Percentiles rank a stretch among this genome's conserved stretches.
Conservation (phyloP, 306 rosid species). For the Quercus berberidifolia region DNA sequence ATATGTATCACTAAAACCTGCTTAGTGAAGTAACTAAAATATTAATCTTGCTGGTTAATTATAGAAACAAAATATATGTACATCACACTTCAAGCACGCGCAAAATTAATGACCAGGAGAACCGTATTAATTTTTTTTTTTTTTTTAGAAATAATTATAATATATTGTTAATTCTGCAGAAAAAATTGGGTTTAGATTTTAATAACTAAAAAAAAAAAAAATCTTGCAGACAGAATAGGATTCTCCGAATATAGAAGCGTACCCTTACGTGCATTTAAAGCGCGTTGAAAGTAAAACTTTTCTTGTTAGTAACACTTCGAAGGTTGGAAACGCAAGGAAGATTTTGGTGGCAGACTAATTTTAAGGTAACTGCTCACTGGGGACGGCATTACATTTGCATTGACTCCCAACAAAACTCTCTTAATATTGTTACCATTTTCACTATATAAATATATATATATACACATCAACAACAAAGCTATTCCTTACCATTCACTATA, state of each 20-base stretch:
- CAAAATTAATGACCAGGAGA: too few relatives aligned
- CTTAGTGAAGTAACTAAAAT: too few relatives aligned
- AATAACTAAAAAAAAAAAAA: too few relatives aligned
- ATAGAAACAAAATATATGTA: too few relatives aligned
- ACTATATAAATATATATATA: background rate
- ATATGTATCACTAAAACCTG: background rate
- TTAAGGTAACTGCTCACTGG: background rate
- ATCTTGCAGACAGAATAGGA: too few relatives aligned
- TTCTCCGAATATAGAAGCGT: background rate
- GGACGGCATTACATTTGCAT: constrained; percentile 22
- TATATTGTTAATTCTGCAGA: too few relatives aligned
- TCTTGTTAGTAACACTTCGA: constrained; percentile 49
- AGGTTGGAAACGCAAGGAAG: constrained; percentile 62
- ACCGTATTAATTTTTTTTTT: too few relatives aligned
- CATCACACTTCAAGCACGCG: too few relatives aligned
- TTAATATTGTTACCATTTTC: too few relatives aligned
- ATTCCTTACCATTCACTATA: constrained; percentile 17
- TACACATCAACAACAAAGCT: background rate
- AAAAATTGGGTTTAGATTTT: too few relatives aligned
- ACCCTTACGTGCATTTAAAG: constrained; percentile 6
- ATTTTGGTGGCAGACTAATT: constrained; percentile 45
- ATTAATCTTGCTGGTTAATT: too few relatives aligned
- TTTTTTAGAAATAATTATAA: too few relatives aligned
- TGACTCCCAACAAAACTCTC: background rate
- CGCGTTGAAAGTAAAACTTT: constrained; percentile 45